Evolutionary conservation across 441 rosid genomes (phyloP), one percentile per base, ranked within the genome.

Genomic region (Euphorbia celastroides): DNA sequence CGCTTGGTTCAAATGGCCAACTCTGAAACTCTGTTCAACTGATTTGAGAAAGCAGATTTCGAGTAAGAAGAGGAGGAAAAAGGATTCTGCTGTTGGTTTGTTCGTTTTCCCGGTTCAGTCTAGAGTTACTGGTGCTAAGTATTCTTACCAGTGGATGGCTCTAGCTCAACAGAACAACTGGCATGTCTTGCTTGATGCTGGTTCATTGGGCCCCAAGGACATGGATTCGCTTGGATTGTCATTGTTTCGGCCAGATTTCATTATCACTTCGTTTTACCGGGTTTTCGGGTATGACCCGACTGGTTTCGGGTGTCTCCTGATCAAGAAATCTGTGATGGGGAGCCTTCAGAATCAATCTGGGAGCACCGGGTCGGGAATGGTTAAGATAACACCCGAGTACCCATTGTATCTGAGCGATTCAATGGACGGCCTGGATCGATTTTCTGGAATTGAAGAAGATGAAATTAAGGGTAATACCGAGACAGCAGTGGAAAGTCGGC

Each of bases 101-200:
- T 93, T 93, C 75, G 99, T 91, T 75, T 93, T 93, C 69, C 99
- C 97, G 0, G 99, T 86, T n/a, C 99, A 93, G 75, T 91, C 97
- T 32, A 79, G 99, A 44, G 99, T 93, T 51, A 91, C 96, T 0
- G 99, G 99, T 10, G 76, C 96, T 4, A 93, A 93, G 77, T 93
- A 93, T 72, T 93, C 98, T 0, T 93, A 93, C 72, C 99, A 93
- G 38, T 93, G 99, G 99, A 93, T 93, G 99, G 96, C 97, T 22
- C 75, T 88, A 56, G 99, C 99, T 67, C 99, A 93, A 75, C 99
- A 91, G 79, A 93, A 91, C 68, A 82, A 85, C 70, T 93, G 97
- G 98, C 98, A 93, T 70, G 98, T 93, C 69, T 80, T 93, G 79
- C 96, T 93, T 73, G 98, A 93, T 63, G 96, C 98, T 58, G 98